Evolutionary conservation across 371 early-diverging fungal genomes (phyloP), one percentile per base, ranked within the genome.

Genomic region (Capillidium heterosporum): DNA sequence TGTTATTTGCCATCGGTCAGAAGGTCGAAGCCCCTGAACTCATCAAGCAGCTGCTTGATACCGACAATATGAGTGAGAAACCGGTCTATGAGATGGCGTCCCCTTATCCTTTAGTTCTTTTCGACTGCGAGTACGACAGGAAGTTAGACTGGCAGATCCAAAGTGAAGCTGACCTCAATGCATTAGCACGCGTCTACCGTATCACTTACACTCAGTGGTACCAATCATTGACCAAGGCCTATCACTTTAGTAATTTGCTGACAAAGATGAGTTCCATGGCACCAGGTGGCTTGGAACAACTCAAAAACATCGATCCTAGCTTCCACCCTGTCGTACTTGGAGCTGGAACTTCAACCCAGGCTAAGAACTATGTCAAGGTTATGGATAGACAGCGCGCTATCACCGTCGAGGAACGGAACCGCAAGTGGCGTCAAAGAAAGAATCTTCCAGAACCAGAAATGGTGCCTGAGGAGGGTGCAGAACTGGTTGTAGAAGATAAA

Each of bases 11-110:
- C 35, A 78, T 94, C 2, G 97, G 96, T 3, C 73, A 75, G 50
- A 74, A 77, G 1, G 57, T 75, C 13, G 91, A 90, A 61, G 49
- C 65, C 19, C 81, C 83, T 17, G 63, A 61, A 10, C 58, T 88
- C 7, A 66, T 88, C 28, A 61, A 68, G 44, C 57, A 64, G 32
- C 42, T 90, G 58, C 63, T 84, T 57, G 79, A 85, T 61, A 41
- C 77, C 1, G 48, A 62, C 47, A 54, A 61, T 26, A 68, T 70
- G 23, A 67, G 69, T 1, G 82, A 84, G 11, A 77, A 78, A 39
- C 90, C 89, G 27, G 67, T 68, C 41, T 89, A 88, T 66, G 82
- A 80, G 46, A 81, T 89, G 86, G 94, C 97, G 0, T 73, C 79
- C 39, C 95, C 94, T 50, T 60, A 78, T 27, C 92, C 94, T 1